Base-by-base conservation (phyloP, 2,329 filamentous ascomycete genomes). In the Leptoxyphium fumago region DNA sequence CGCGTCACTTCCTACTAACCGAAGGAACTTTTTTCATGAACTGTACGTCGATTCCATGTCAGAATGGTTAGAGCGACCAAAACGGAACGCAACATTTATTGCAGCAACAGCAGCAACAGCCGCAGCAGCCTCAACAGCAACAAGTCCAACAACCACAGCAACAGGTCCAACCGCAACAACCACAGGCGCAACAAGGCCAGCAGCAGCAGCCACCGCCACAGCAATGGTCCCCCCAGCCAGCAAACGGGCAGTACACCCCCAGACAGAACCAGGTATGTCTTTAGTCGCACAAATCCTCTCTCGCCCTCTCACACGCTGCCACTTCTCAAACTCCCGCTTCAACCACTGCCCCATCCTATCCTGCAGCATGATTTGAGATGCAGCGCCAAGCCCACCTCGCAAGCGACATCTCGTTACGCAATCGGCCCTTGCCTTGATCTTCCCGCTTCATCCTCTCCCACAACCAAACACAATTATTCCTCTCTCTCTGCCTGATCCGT, bases 241-340 rank as follows among this genome's bases (percentile, higher is more conserved):
- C 54, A 21, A 61, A 61, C 45, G 57, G 55, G 42, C 56, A 58
- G 48, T 60, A 59, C 45, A 46, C 54, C 43, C 57, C 55, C 26
- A 50, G 57, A 39, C 55, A 50, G 38, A 51, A 55, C 39, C 57
- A 59, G 48, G 58, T 61, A 36, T 36, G 32, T 36, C 21, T 26
- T 7, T 26, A 26, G 21, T 38, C 34, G 44, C 21, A 26, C 21
- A 26, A 26, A 26, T 26, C 21, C 21, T 26, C 21, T 4, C 21
- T 26, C 21, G 21, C 7, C 21, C 21, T 26, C 21, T 26, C 21
- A 26, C 21, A 26, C 21, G 7, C 7, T 26, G 21, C 21, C 21
- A 26, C 21, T 26, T 26, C 21, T 26, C 21, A 26, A 26, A 26
- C 21, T 26, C 21, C 21, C 21, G 21, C 21, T 26, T 26, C 21